Percentiles rank a stretch among this genome's conserved stretches.
Evolutionary conservation across 305 asterid species (phyloP).

Genomic region (Solanum hybrid): DNA sequence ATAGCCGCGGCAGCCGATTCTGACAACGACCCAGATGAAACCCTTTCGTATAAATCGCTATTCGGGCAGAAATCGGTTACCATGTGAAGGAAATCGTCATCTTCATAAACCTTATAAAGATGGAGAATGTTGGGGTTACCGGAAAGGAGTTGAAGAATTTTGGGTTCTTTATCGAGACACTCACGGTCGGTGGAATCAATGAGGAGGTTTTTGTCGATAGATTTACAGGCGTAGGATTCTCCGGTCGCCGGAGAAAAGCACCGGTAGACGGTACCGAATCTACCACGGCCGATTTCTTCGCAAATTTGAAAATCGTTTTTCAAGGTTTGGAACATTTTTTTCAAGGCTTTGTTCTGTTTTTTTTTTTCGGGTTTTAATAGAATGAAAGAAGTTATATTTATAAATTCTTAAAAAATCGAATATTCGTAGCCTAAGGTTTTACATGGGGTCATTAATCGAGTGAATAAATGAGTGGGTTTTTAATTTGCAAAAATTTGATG

Average conservation of each 20-base stretch:
- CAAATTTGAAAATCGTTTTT: conserved; percentile 47
- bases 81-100: conserved; percentile 55
- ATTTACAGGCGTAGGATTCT: conserved; percentile 53
- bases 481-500: background rate
- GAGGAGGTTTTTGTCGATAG: conserved; percentile 53
- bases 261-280: conserved; percentile 85
- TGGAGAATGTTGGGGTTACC: conserved; percentile 46
- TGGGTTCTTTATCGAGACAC: conserved; percentile 67
- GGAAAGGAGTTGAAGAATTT: conserved; percentile 44
- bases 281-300: conserved; percentile 94
- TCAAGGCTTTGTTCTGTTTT: background rate
- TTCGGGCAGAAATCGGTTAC: conserved; percentile 70
- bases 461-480: background rate
- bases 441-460: background rate
- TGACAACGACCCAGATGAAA: conserved; percentile 30
- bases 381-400: background rate
- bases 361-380: too few relatives aligned
- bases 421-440: background rate
- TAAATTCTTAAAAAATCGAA: background rate
- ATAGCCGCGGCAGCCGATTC: conserved; percentile 41
- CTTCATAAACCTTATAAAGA: conserved; percentile 52
- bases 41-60: conserved; percentile 47
- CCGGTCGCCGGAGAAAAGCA: conserved; percentile 43
- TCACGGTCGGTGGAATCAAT: conserved; percentile 61
- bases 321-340: conserved; percentile 51